Conservation (phyloP, 139 green algal species). For the Auxenochlorella protothecoides region DNA sequence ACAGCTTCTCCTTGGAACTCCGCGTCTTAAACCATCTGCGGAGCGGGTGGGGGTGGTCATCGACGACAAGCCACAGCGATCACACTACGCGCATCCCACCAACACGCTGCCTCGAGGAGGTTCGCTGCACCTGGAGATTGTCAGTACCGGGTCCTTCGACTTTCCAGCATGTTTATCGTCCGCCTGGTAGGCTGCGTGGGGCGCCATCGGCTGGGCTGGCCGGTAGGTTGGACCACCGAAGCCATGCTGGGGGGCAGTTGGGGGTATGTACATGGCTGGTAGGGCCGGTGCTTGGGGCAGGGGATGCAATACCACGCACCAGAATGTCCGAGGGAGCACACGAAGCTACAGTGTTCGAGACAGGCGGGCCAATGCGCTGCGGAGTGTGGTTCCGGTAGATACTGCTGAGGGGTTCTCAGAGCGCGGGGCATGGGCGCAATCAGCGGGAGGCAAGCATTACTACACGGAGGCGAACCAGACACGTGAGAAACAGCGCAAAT, state of each 20-base stretch:
- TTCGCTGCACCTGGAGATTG: slow-evolving; percentile 9
- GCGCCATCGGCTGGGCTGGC: not conserved
- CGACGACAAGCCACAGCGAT: too few species aligned
- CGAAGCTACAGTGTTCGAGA: not conserved
- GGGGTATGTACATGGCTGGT: not conserved
- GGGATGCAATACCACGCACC: not conserved
- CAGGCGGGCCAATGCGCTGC: not conserved
- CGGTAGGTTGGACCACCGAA: not conserved
- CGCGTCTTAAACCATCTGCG: slow-evolving; percentile 59
- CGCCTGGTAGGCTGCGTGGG: not conserved
- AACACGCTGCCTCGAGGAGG: not conserved
- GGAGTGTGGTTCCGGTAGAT: not conserved
- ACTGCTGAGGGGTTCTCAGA: not conserved
- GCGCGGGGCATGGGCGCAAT: not conserved
- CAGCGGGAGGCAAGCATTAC: too few species aligned
- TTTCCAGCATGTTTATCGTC: slow-evolving; percentile 14
- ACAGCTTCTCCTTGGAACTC: slow-evolving; percentile 44
- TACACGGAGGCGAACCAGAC: too few species aligned
- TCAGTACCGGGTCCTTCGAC: slow-evolving; percentile 26
- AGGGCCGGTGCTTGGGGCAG: not conserved
- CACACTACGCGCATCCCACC: not conserved
- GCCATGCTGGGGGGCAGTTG: not conserved
- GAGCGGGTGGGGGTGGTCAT: not conserved
- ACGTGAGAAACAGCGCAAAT: too few species aligned
- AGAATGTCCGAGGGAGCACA: not conserved